Base-by-base conservation (phyloP, 1,284 basidiomycete species). In the Irpex lacteus region DNA sequence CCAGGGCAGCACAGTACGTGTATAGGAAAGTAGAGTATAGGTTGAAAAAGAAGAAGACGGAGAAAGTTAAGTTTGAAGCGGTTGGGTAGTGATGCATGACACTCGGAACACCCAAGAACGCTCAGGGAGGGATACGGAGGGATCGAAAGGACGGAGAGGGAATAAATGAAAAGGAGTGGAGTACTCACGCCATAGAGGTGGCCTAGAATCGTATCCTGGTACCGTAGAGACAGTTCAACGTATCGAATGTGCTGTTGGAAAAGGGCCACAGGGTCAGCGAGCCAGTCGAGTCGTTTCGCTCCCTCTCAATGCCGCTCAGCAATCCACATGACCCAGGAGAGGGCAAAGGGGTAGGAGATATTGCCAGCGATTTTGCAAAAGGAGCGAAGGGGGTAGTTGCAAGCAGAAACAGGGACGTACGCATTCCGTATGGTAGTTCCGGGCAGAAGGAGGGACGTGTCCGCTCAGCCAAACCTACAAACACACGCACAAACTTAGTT, bases 171-270 rank as follows among this genome's bases (percentile, higher is more conserved):
- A 61, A 50, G 34, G 5, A 49, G 9, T 9, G 34, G 49, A 34
- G 40, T 21, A 79, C 88, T 76, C 76, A 89, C 89, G 66, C 96
- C 96, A 69, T 85, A 98, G 47, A 96, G 80, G 77, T 96, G 94
- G 0, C 94, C 95, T 32, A 98, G 81, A 66, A 98, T 91, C 5
- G 93, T 96, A 75, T 96, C 95, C 75, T 97, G 95, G 77, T 86
- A 97, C 63, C 91, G 80, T 65, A 97, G 78, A 18, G 91, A 84
- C 62, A 97, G 77, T 73, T 96, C 93, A 26, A 88, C 88, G 74
- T 96, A 98, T 59, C 91, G 85, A 65, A 89, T 82, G 74, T 91
- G 89, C 90, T 94, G 73, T 55, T 61, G 57, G 57, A 66, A 68
- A 40, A 65, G 64, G 63, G 32, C 32, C 32, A 47, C 40, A n/a